Conservation (phyloP, 1,284 basidiomycete species). For the Ganoderma multipileum region DNA sequence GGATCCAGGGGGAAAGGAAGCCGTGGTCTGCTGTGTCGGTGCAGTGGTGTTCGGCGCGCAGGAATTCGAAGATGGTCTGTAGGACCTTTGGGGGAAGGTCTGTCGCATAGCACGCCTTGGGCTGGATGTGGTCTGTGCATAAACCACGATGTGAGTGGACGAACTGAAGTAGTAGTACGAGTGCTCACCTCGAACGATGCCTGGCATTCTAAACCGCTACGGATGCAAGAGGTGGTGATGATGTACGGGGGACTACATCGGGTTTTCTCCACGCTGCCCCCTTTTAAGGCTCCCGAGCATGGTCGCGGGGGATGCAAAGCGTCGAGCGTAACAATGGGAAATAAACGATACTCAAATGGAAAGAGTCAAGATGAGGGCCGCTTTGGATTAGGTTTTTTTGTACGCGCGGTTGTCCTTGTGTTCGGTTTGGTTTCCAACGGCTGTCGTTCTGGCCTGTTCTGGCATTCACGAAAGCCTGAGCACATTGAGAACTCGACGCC, state of each 20-base stretch:
- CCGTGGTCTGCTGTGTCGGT: conserved; percentile 2
- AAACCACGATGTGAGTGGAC: neutral
- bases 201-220: neutral
- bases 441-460: neutral
- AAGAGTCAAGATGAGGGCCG: neutral
- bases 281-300: neutral
- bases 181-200: neutral
- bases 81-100: conserved; percentile 10
- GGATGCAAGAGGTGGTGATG: neutral
- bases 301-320: neutral
- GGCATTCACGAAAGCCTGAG: neutral
- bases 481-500: neutral
- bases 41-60: conserved; percentile 1
- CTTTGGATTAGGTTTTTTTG: neutral
- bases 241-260: neutral
- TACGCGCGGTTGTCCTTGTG: neutral
- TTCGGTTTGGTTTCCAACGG: neutral
- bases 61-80: conserved; percentile 7
- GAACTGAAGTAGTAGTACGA: neutral
- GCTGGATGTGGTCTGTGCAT: neutral
- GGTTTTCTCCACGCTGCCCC: too few relatives aligned
- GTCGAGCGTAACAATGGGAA: neutral
- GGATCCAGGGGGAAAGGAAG: conserved; percentile 17
- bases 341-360: neutral
- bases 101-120: neutral